phyloP scores from a whole-genome alignment of 1,284 basidiomycete genomes.

The Exobasidium cylindrosporum region DNA sequence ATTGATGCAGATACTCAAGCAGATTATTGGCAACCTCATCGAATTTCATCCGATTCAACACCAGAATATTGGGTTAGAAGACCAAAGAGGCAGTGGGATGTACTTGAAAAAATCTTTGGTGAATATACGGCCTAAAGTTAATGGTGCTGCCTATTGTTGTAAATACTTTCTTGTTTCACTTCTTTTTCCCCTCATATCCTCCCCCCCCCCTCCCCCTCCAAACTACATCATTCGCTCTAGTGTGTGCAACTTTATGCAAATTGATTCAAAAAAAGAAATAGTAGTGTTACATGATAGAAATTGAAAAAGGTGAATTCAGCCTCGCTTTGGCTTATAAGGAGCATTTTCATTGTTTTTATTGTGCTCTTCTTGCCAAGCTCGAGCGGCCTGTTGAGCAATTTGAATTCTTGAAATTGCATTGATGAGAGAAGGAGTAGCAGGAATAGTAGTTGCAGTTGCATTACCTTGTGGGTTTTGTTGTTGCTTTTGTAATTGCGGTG shows the following conservation, averaged over 20 bases:
- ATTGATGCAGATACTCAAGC: constrained; percentile 45
- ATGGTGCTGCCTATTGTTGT: background rate
- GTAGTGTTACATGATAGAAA: background rate
- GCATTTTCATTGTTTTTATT: background rate
- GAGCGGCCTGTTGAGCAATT: constrained; percentile 39
- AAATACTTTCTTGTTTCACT: background rate
- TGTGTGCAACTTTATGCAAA: too few relatives aligned
- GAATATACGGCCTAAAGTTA: constrained; percentile 7
- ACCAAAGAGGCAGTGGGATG: constrained; percentile 4
- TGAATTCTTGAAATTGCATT: constrained; percentile 47
- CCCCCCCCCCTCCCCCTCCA: background rate
- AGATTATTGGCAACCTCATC: constrained; percentile 39
- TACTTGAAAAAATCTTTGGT: constrained; percentile 10
- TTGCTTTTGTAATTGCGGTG: background rate
- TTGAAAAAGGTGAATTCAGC: background rate
- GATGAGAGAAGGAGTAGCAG: constrained; percentile 40
- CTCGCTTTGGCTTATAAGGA: background rate
- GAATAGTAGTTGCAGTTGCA: constrained; percentile 18
- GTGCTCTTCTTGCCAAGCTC: constrained; percentile 23
- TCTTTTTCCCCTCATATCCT: background rate
- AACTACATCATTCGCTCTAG: background rate
- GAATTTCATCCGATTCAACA: constrained; percentile 15
- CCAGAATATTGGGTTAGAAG: constrained; percentile 42
- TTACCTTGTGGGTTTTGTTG: background rate
- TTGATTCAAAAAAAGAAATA: background rate